Base-by-base conservation (phyloP, 768 basidiomycete species). In the Coprinopsis cinerea region DNA sequence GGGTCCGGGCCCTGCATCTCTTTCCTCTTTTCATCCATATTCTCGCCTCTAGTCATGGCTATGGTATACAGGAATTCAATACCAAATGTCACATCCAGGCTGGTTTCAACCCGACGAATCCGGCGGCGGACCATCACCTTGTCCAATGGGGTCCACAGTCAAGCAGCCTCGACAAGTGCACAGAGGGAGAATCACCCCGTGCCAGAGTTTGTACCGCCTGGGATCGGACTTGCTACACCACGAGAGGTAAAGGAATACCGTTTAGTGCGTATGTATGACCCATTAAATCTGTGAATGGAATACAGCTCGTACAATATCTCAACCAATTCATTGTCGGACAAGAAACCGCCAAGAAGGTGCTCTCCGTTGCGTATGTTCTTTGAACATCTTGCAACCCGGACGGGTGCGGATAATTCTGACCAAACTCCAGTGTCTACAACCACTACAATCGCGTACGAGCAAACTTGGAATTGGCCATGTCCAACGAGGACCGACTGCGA, bases 321-420 rank as follows among this genome's bases (percentile, higher is more conserved):
- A 84, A 91, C 57, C 83, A 91, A 61, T 96, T 85, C 60, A 82
- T 98, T 30, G 77, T 98, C 15, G 94, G 94, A 1, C 94, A 98
- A 63, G 87, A 90, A 56, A 78, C 76, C 52, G 93, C 94, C 2
- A 98, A 98, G 79, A 92, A 92, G 62, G 85, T 89, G 20, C 77
- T 97, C 26, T 88, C 91, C 30, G 94, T 97, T 41, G 94, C 93
- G 92, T 92, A 67, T 63, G 91, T 40, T 47, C 10, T 15, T 26
- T 17, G 37, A 13, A 10, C 37, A 17, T 11, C 32, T 32, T 18
- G 13, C 25, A 27, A 36, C 2, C 22, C 13, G 4, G 44, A 5
- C 22, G 39, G 15, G 6, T 18, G 1, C n/a, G 20, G 3, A 15
- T 24, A 48, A 48, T n/a, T n/a, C 48, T 45, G 42, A 43, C 42